Evolutionary conservation across 1,139 yeast species (phyloP), one percentile per base, ranked within the genome.

Genomic region (Meyerozyma smithsonii): DNA sequence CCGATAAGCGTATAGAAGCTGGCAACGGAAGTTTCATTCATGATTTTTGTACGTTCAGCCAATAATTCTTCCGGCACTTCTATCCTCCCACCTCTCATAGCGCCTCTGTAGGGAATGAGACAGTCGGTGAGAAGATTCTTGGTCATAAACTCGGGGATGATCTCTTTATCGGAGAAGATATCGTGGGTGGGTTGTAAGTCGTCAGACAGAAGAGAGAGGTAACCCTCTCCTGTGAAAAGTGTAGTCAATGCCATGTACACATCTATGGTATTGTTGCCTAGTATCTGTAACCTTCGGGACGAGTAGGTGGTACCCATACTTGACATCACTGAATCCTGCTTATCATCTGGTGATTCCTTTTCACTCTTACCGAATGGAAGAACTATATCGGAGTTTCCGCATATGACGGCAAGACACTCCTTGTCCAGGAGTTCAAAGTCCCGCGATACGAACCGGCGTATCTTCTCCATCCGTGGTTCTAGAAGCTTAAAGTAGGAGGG

Each of bases 1-100:
- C 77, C 77, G 6, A 70, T 46, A 59, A 71, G 49, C 3, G 72
- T 62, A 44, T 64, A 64, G 42, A 71, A 70, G 36, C 71, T 59
- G 5, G 68, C 72, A 5, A 69, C 50, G 21, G 60, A 45, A 0
- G 73, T 55, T 8, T 50, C 46, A 19, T 62, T 60, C 19, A 48
- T 45, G 2, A 69, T 55, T 18, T 35, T 39, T 5, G 36, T 23
- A 35, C 47, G 44, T 5, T 28, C 36, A 10, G 42, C 30, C 30
- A 45, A 47, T 14, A 45, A 48, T 5, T 46, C 48, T 10, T 45
- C 41, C 8, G 47, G 42, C 14, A 42, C 39, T 5, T 49, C 44
- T 2, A 51, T 50, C 1, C 54, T 50, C 2, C 50, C 47, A 7
- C 40, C 35, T 24, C 53, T 49, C 48, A 50, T 55, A 6, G 58